phyloP scores from a whole-genome alignment of 2,329 filamentous ascomycete species.

The Metarhizium robertsii region DNA sequence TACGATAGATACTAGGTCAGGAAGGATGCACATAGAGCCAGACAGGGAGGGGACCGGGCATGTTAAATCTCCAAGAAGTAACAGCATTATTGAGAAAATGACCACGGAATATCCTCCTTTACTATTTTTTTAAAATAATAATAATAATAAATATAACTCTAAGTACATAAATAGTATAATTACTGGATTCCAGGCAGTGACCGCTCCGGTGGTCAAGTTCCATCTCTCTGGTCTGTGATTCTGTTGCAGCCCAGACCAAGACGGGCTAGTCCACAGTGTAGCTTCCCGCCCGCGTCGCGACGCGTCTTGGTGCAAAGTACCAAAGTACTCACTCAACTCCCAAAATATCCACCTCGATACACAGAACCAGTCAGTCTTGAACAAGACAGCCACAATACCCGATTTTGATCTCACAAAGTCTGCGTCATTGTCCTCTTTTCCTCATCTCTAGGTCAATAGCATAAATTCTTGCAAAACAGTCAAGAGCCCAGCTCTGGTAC shows the following conservation, averaged over 20 bases:
- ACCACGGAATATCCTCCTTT: neutral
- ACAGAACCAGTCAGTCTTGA: neutral
- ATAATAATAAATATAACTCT: too few relatives aligned
- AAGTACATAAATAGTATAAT: too few relatives aligned
- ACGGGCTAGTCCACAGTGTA: neutral
- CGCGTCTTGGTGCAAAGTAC: slow-evolving; percentile 18
- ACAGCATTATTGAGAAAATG: neutral
- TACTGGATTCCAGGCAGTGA: too few relatives aligned
- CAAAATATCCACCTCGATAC: neutral
- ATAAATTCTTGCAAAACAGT: neutral
- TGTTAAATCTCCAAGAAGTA: neutral
- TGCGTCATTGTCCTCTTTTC: neutral
- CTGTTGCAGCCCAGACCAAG: neutral
- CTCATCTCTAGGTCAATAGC: neutral
- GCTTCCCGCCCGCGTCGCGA: slow-evolving; percentile 14
- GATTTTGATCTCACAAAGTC: neutral
- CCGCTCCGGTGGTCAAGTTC: too few relatives aligned
- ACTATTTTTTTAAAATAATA: too few relatives aligned
- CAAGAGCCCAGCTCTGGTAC: neutral
- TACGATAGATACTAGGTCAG: neutral
- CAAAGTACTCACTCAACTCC: slow-evolving; percentile 6
- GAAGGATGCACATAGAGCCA: neutral
- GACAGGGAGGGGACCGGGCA: neutral
- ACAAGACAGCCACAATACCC: neutral
- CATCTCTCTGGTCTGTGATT: neutral